Evolutionary conservation across 352 stramenopile species (phyloP).

Genomic region (Thalassiosira pacifica): DNA sequence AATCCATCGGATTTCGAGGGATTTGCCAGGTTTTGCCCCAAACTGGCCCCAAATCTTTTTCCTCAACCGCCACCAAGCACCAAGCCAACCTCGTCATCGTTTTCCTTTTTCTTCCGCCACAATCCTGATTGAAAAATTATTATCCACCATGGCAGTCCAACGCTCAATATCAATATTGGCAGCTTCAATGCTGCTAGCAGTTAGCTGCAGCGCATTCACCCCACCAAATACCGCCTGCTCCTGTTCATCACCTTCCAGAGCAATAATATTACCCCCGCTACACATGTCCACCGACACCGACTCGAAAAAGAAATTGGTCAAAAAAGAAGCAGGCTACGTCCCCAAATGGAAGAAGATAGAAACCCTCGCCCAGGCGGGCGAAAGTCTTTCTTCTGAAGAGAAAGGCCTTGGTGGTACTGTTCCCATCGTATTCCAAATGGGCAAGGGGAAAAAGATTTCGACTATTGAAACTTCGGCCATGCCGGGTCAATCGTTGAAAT

Average conservation of each 20-base stretch:
- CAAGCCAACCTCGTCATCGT: no score
- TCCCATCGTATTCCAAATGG: conserved; percentile 83
- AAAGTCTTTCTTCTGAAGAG: conserved; percentile 61
- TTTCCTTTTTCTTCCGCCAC: no score
- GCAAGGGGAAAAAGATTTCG: conserved; percentile 70
- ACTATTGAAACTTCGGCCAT: conserved; percentile 72
- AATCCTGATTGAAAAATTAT: not conserved
- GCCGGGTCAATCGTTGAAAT: conserved; percentile 76
- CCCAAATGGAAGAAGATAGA: conserved; percentile 87
- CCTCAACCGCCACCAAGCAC: no score
- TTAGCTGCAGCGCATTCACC: conserved; percentile 46
- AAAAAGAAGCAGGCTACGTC: conserved; percentile 67
- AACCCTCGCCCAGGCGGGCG: conserved; percentile 71
- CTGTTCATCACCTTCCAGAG: not conserved
- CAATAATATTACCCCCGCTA: conserved; percentile 25
- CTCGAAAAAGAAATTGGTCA: no score
- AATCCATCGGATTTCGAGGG: no score
- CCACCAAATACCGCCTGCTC: conserved; percentile 8
- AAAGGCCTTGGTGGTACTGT: conserved; percentile 81
- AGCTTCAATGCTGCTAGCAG: conserved; percentile 28
- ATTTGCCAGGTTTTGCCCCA: no score
- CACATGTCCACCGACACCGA: conserved; percentile 59
- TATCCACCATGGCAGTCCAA: conserved; percentile 42
- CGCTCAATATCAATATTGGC: conserved; percentile 29
- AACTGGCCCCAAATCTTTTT: no score